Percentiles rank a stretch among this genome's conserved stretches.
Evolutionary conservation across 768 basidiomycete genomes (phyloP).

Genomic region (Boletus vermiculosoides): DNA sequence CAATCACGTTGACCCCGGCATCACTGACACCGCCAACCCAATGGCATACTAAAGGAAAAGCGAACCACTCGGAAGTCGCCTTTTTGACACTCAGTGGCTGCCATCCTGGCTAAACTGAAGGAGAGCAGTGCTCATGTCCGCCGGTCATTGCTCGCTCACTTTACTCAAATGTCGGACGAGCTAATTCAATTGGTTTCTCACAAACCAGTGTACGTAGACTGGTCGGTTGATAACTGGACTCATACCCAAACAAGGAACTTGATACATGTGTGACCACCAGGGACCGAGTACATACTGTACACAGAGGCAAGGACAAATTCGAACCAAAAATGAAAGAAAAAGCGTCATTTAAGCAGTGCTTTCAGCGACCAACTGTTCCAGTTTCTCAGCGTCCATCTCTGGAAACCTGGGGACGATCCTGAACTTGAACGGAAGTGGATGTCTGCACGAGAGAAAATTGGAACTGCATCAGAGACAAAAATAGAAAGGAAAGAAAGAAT

Average conservation of each 20-base stretch:
- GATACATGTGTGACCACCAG: neutral
- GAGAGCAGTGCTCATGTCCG: no score
- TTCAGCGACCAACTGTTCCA: constrained; percentile 1
- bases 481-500: no score
- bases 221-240: no score
- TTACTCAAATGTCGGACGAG: no score
- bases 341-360: neutral
- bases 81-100: no score
- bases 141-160: no score
- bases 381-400: neutral
- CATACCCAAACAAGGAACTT: neutral
- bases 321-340: neutral
- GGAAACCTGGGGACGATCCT: constrained; percentile 1
- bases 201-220: no score
- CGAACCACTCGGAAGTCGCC: no score
- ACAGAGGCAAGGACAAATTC: no score
- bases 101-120: no score
- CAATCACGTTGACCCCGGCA: neutral
- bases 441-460: neutral
- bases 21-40: neutral
- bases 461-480: neutral
- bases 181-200: no score
- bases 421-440: constrained; percentile 3
- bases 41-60: neutral
- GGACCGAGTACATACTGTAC: no score